A percentile compares a stretch with the other conserved stretches of the same genome.
Evolutionary conservation across 257 asterid species (phyloP).

Genomic region (Nicotiana paniculata): DNA sequence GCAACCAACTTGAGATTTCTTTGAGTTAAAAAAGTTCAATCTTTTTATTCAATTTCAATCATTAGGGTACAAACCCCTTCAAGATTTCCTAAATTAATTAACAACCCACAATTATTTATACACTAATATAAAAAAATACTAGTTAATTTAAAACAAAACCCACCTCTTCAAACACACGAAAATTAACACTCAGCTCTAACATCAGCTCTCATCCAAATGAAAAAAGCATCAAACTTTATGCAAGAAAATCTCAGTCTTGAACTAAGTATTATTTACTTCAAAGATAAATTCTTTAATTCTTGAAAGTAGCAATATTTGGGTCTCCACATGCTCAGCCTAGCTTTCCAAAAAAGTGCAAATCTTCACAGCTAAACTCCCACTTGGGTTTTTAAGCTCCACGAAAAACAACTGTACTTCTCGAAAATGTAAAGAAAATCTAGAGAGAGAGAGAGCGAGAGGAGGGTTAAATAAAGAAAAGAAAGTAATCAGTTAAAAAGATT

Average conservation of each 20-base stretch:
- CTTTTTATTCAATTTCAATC: slow-evolving; percentile 46
- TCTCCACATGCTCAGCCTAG: slow-evolving; percentile 44
- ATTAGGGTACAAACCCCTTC: slow-evolving; percentile 39
- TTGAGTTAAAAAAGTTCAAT: slow-evolving; percentile 28
- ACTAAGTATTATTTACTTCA: not conserved
- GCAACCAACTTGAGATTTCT: slow-evolving; percentile 42
- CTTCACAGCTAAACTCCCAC: slow-evolving; percentile 32
- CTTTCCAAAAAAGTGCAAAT: slow-evolving; percentile 22
- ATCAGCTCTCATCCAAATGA: slow-evolving; percentile 7
- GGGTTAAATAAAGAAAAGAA: not conserved
- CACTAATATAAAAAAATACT: slow-evolving; percentile 2
- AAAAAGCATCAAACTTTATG: not conserved
- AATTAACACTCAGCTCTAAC: slow-evolving; percentile 9
- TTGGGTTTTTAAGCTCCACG: slow-evolving; percentile 46
- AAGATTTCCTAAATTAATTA: slow-evolving; percentile 38
- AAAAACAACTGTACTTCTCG: slow-evolving; percentile 20
- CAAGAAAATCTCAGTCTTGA: not conserved
- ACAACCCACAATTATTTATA: slow-evolving; percentile 28
- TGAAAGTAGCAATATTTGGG: slow-evolving; percentile 37
- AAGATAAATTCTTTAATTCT: slow-evolving; percentile 22
- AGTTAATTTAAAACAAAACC: slow-evolving; percentile 23
- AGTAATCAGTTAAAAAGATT: not conserved
- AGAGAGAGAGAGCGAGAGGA: not conserved
- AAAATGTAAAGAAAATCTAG: slow-evolving; percentile 4
- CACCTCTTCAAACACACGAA: slow-evolving; percentile 25